These are phyloP conservation scores for Penicillium malachiteum DNA, from an alignment of 495 filamentous ascomycete species.

Conservation along the genomic window DNA sequence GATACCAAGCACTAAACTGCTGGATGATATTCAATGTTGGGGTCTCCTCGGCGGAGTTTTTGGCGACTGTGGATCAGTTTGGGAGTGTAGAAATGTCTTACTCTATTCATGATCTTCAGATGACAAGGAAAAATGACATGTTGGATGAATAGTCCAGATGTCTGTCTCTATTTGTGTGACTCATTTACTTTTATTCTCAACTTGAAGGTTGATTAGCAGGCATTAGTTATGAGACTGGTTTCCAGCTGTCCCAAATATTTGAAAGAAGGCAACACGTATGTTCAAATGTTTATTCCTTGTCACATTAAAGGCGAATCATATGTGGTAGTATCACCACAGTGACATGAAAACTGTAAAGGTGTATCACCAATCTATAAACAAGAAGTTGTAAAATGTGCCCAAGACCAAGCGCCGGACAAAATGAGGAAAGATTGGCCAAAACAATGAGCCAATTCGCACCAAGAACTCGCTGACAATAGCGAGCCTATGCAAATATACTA, in stretches of 20 bases:
- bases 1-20: constrained; percentile 15
- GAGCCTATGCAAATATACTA: constrained; percentile 11
- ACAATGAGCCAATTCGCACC: not conserved
- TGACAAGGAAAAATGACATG: too few relatives aligned
- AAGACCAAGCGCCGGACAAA: constrained; percentile 23
- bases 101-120: too few relatives aligned
- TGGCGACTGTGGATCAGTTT: constrained; percentile 30
- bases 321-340: constrained; percentile 20
- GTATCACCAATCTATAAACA: constrained; percentile 31
- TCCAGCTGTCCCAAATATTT: too few relatives aligned
- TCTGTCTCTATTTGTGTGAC: too few relatives aligned
- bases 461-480: not conserved
- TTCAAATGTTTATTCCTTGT: constrained; percentile 1
- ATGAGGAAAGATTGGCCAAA: constrained; percentile 2
- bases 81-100: not conserved
- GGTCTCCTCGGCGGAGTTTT: constrained; percentile 32
- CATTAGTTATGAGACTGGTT: too few relatives aligned
- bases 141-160: too few relatives aligned
- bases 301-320: constrained; percentile 2
- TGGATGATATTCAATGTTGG: constrained; percentile 34
- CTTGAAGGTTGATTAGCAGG: too few relatives aligned
- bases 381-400: constrained; percentile 21
- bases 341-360: constrained; percentile 11
- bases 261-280: not conserved
- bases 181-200: too few relatives aligned